Conservation (phyloP, 129 eudicot genomes). For the Pittosporum tobira region DNA sequence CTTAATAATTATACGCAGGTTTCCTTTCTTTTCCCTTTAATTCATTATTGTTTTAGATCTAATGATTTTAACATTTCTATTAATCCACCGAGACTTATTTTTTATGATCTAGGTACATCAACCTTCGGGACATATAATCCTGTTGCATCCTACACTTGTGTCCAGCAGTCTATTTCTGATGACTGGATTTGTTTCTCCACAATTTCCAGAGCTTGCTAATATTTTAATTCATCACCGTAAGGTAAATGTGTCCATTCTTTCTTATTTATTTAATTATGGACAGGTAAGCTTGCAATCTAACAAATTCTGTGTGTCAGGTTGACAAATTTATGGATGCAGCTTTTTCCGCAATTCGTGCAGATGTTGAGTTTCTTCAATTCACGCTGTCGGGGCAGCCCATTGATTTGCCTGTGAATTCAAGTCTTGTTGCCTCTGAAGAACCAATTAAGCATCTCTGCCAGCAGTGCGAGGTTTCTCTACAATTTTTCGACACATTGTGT, state of each 20-base stretch:
- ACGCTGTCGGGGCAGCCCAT: slow-evolving; percentile 37
- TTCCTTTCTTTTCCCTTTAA: slow-evolving; percentile 4
- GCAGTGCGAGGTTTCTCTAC: slow-evolving; percentile 90
- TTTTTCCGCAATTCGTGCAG: slow-evolving; percentile 60
- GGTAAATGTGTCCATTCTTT: slow-evolving; percentile 30
- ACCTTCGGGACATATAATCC: slow-evolving; percentile 29
- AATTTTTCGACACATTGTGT: slow-evolving; percentile 74
- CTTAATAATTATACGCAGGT: slow-evolving; percentile 57
- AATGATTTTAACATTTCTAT: slow-evolving; percentile 1
- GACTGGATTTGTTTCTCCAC: slow-evolving; percentile 57
- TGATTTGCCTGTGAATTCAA: slow-evolving; percentile 19
- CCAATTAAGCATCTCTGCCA: slow-evolving; percentile 54
- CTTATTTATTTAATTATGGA: background rate
- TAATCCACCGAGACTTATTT: slow-evolving; percentile 12
- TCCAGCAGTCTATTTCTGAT: slow-evolving; percentile 66
- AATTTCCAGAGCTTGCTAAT: slow-evolving; percentile 70
- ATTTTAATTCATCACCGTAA: slow-evolving; percentile 66
- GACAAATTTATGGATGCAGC: slow-evolving; percentile 61
- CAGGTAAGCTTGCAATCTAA: background rate
- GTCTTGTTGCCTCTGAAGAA: slow-evolving; percentile 36
- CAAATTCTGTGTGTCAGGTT: slow-evolving; percentile 46
- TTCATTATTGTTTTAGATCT: background rate
- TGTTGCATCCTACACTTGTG: slow-evolving; percentile 69
- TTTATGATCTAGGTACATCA: slow-evolving; percentile 36
- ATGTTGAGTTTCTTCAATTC: slow-evolving; percentile 57